Evolutionary conservation across 1,284 basidiomycete genomes (phyloP).

Genomic region (Boletus semigastroideus): DNA sequence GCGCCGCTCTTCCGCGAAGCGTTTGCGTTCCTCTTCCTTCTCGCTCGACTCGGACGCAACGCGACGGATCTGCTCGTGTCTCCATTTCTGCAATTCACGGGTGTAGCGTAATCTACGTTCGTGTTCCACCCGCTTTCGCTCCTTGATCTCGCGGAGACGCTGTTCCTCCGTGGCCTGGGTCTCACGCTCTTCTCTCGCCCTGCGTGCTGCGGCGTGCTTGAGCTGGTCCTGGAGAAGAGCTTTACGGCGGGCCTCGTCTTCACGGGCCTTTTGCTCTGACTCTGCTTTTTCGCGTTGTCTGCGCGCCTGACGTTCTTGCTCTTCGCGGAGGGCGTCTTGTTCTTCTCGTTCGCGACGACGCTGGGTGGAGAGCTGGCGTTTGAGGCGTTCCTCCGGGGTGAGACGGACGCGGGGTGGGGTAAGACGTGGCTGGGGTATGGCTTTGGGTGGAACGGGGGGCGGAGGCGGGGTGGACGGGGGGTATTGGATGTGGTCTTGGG

Average conservation of each 20-base stretch:
- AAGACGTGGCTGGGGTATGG: constrained; percentile 2
- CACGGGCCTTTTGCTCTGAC: constrained; percentile 42
- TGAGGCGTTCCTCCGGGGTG: constrained; percentile 44
- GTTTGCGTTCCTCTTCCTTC: constrained; percentile 44
- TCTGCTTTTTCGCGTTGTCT: constrained; percentile 49
- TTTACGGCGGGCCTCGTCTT: constrained; percentile 50
- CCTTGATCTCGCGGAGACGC: constrained; percentile 44
- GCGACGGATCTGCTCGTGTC: constrained; percentile 48
- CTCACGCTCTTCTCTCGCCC: constrained; percentile 44
- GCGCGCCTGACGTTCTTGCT: constrained; percentile 49
- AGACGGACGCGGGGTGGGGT: constrained; percentile 7
- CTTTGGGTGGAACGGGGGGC: constrained; percentile 3
- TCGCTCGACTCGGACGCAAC: constrained; percentile 46
- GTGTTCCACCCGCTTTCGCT: constrained; percentile 48
- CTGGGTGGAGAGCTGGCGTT: constrained; percentile 40
- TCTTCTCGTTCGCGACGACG: constrained; percentile 49
- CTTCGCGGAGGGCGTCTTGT: constrained; percentile 45
- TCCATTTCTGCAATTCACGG: constrained; percentile 54
- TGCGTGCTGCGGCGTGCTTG: constrained; percentile 45
- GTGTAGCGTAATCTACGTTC: constrained; percentile 55
- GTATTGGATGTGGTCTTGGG: constrained; percentile 2
- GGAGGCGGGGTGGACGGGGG: constrained; percentile 6
- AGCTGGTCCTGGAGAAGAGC: constrained; percentile 51
- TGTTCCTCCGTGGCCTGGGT: constrained; percentile 54
- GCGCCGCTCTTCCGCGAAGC: constrained; percentile 45